Conservation (phyloP, 2,329 filamentous ascomycete species). For the Ceratocystis cubensis region DNA sequence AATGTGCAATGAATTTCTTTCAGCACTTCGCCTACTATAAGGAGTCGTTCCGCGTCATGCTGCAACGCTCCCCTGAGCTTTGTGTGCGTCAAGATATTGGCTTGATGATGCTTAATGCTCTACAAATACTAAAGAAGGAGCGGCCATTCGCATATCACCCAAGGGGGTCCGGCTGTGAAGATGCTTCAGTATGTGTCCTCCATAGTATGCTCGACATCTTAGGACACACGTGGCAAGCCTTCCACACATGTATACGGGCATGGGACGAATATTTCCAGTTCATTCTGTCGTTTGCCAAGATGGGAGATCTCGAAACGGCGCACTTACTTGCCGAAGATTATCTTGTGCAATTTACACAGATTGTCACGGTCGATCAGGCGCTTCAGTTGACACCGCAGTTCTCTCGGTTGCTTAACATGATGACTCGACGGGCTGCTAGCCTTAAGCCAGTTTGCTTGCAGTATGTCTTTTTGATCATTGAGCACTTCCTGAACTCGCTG, state of each 20-base stretch:
- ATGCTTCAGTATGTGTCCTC: conserved; percentile 28
- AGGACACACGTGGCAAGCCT: conserved; percentile 45
- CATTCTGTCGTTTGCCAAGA: conserved; percentile 50
- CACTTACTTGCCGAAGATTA: conserved; percentile 50
- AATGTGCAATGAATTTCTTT: conserved; percentile 47
- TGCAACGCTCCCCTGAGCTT: conserved; percentile 48
- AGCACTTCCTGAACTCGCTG: conserved; percentile 34
- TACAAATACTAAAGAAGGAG: conserved; percentile 39
- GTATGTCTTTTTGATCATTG: conserved; percentile 20
- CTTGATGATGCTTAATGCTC: conserved; percentile 39
- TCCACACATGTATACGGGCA: conserved; percentile 49
- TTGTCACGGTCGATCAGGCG: conserved; percentile 46
- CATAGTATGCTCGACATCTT: conserved; percentile 37
- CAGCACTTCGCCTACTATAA: conserved; percentile 47
- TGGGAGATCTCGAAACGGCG: conserved; percentile 47
- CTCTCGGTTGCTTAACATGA: conserved; percentile 38
- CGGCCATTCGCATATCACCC: conserved; percentile 38
- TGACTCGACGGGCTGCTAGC: conserved; percentile 36
- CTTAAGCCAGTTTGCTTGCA: conserved; percentile 8
- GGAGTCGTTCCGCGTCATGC: conserved; percentile 48
- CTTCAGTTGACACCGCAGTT: conserved; percentile 44
- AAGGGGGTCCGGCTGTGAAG: conserved; percentile 26
- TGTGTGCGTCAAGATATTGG: conserved; percentile 42
- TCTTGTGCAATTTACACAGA: conserved; percentile 44
- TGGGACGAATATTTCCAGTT: conserved; percentile 69